Evolutionary conservation across 2,329 filamentous ascomycete species (phyloP), one percentile per base, ranked within the genome.

Genomic region (Diaporthe australafricana): DNA sequence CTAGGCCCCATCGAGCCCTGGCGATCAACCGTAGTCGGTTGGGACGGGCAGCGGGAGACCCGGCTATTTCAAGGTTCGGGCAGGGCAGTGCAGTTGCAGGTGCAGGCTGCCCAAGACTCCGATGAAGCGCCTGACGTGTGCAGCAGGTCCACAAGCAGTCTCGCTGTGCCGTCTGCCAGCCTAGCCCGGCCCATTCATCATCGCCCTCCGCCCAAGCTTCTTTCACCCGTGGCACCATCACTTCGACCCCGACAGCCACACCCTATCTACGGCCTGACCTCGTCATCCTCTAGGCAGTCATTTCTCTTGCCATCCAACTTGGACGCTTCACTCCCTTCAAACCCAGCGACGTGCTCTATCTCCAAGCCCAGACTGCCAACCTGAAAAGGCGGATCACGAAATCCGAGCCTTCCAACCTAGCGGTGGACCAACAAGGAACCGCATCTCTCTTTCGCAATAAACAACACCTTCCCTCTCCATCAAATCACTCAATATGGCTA

Each of bases 401-500:
- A 42, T 67, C 53, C 60, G 35, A 48, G 47, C 62, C 27, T 70
- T 38, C 32, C 71, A 66, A 70, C 50, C 42, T 55, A 55, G 40
- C 72, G 52, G 42, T 72, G 32, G 68, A 67, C 38, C 52, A 60
- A 63, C 66, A 48, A 68, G 48, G 38, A 69, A 70, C 68, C 72
- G 72, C 73, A 75, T 70, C 74, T 63, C 53, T 62, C 52, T 42
- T 60, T 35, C 20, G 27, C 55, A 40, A 74, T 72, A 77, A 76
- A 71, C 70, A 38, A 63, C 53, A 56, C 52, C 72, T 65, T 7
- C 30, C 7, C 22, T 42, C 30, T 32, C n/a, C 32, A 52, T 22
- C 76, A 75, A 76, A 75, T 71, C 72, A 12, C 73, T 76, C 81
- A 87, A 79, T 82, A 98, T 98, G 96, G 93, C 95, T 85, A 90